Evolutionary conservation across 2,329 filamentous ascomycete genomes (phyloP).

Genomic region (Fusarium sp.): DNA sequence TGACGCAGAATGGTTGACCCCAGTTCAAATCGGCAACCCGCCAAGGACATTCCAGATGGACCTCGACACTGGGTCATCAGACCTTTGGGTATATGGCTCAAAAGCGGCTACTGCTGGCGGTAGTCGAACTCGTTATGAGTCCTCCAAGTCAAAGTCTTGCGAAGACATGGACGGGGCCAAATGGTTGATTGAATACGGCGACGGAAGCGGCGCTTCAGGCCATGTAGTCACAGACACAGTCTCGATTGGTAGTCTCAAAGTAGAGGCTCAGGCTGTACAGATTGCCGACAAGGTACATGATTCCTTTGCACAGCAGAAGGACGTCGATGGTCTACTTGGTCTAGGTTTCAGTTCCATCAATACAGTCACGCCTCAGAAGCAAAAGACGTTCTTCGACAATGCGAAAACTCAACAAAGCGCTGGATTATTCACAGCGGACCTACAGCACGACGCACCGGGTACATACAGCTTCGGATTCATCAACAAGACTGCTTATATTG

Average conservation of each 20-base stretch:
- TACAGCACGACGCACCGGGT: constrained; percentile 68
- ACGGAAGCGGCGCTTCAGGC: constrained; percentile 59
- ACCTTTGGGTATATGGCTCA: constrained; percentile 64
- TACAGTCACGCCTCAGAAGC: constrained; percentile 56
- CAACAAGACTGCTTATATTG: constrained; percentile 72
- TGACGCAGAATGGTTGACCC: constrained; percentile 56
- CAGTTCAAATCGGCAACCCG: constrained; percentile 59
- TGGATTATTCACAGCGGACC: constrained; percentile 75
- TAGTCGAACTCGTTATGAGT: constrained; percentile 57
- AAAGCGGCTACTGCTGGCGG: constrained; percentile 55
- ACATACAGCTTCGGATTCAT: constrained; percentile 82
- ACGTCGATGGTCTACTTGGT: constrained; percentile 60
- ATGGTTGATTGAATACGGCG: constrained; percentile 62
- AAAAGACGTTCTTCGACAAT: constrained; percentile 61
- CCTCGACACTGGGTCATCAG: constrained; percentile 62
- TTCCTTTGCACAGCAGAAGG: constrained; percentile 56
- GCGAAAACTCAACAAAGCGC: constrained; percentile 36
- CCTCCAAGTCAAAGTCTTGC: constrained; percentile 56
- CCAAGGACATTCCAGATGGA: constrained; percentile 59
- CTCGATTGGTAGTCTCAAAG: constrained; percentile 58
- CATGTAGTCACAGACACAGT: constrained; percentile 60
- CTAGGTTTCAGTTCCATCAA: constrained; percentile 60
- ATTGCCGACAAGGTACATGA: constrained; percentile 57
- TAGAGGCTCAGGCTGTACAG: constrained; percentile 59
- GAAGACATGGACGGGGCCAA: constrained; percentile 53